Evolutionary conservation across 352 stramenopile genomes (phyloP).

Genomic region (Hyaloperonospora brassicae): DNA sequence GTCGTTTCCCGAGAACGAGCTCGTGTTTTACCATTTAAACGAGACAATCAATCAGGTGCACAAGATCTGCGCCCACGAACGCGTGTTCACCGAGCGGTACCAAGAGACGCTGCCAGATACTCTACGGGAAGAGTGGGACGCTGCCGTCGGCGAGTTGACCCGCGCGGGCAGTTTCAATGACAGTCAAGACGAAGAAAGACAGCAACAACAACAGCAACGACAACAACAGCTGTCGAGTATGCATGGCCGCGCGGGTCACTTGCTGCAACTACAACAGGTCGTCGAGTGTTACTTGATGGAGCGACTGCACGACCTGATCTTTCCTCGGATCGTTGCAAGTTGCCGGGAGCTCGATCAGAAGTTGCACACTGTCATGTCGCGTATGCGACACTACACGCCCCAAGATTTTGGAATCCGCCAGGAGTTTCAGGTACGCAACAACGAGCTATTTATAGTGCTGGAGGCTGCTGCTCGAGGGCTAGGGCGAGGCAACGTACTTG

Average conservation of each 20-base stretch:
- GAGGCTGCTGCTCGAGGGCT: too few species aligned
- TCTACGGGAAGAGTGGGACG: constrained; percentile 48
- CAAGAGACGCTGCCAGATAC: constrained; percentile 36
- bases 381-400: constrained; percentile 53
- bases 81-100: constrained; percentile 37
- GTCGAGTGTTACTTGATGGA: constrained; percentile 81
- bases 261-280: constrained; percentile 68
- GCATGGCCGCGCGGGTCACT: constrained; percentile 23
- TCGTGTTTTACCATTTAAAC: constrained; percentile 63
- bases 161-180: constrained; percentile 43
- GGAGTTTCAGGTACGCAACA: constrained; percentile 52
- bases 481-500: too few species aligned
- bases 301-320: constrained; percentile 48
- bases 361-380: constrained; percentile 34
- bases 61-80: constrained; percentile 42
- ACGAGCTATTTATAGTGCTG: not conserved
- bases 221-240: constrained; percentile 15
- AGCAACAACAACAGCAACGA: constrained; percentile 11
- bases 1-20: constrained; percentile 64
- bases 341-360: constrained; percentile 42
- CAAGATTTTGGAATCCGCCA: constrained; percentile 60
- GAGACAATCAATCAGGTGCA: constrained; percentile 52
- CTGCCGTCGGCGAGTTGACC: constrained; percentile 47
- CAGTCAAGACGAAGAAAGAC: constrained; percentile 14
- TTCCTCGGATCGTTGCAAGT: constrained; percentile 38